These are phyloP conservation scores for Wickerhamiella kazuoi DNA, from an alignment of 805 yeast species.

Conservation along the genomic window DNA sequence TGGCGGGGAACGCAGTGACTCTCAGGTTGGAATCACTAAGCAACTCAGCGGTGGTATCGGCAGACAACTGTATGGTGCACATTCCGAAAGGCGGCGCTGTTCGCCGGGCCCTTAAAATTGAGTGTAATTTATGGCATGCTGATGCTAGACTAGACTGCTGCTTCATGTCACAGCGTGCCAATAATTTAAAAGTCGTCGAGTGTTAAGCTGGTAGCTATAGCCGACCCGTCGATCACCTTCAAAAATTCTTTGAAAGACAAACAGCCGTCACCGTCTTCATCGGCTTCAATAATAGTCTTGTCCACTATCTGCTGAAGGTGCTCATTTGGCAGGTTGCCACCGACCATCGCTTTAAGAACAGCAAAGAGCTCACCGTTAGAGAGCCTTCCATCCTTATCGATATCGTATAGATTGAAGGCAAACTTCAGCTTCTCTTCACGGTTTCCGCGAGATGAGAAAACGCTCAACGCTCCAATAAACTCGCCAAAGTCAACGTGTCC, in stretches of 20 bases:
- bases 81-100: too few species aligned
- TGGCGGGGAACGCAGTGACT: not conserved
- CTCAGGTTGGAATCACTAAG: not conserved
- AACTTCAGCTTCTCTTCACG: slow-evolving; percentile 68
- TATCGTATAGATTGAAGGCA: slow-evolving; percentile 87
- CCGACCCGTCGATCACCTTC: slow-evolving; percentile 24
- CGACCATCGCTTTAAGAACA: slow-evolving; percentile 94
- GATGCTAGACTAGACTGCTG: too few species aligned
- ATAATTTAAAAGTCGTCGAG: slow-evolving; percentile 17
- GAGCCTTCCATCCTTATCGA: slow-evolving; percentile 85
- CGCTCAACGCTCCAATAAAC: slow-evolving; percentile 70
- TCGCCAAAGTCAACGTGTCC: slow-evolving; percentile 94
- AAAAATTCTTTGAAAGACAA: slow-evolving; percentile 76
- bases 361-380: slow-evolving; percentile 89
- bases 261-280: slow-evolving; percentile 70
- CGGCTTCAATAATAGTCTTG: slow-evolving; percentile 87
- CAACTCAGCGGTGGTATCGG: too few species aligned
- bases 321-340: slow-evolving; percentile 65
- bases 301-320: slow-evolving; percentile 96
- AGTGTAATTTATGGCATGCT: too few species aligned
- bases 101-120: too few species aligned
- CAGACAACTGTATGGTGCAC: too few species aligned
- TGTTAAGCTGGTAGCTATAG: slow-evolving; percentile 22
- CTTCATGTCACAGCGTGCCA: too few species aligned
- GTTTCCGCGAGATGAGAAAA: slow-evolving; percentile 70